phyloP scores from a whole-genome alignment of 257 asterid species.

The Ballota nigra region DNA sequence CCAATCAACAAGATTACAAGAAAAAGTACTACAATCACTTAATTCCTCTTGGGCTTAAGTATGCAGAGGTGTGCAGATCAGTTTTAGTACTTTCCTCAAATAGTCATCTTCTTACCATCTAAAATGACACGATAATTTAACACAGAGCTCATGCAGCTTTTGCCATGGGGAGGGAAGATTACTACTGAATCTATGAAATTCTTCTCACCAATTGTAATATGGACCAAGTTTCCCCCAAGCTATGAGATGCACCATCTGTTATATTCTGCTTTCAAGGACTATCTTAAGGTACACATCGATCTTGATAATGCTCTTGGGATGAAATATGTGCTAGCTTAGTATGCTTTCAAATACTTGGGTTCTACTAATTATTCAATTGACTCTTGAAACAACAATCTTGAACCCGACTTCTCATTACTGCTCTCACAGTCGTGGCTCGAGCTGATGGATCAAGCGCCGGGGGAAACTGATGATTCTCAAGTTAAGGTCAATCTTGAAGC shows the following conservation, averaged over 20 bases:
- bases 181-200: slow-evolving; percentile 78
- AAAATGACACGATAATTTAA: slow-evolving; percentile 38
- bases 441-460: slow-evolving; percentile 58
- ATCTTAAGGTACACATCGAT: slow-evolving; percentile 60
- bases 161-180: slow-evolving; percentile 98
- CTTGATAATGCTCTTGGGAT: too few species aligned
- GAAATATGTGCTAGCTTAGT: not conserved
- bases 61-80: slow-evolving; percentile 51
- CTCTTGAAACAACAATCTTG: not conserved
- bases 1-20: slow-evolving; percentile 56
- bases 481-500: slow-evolving; percentile 53
- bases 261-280: slow-evolving; percentile 80
- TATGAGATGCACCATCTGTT: slow-evolving; percentile 46
- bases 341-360: not conserved
- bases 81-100: not conserved
- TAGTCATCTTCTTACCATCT: slow-evolving; percentile 21
- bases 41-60: slow-evolving; percentile 66
- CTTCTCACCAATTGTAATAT: slow-evolving; percentile 87
- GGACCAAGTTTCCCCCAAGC: slow-evolving; percentile 74
- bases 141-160: slow-evolving; percentile 83
- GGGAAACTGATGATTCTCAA: slow-evolving; percentile 44
- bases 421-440: slow-evolving; percentile 64
- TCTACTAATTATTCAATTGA: not conserved
- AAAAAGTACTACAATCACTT: slow-evolving; percentile 65
- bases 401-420: not conserved